Percentiles rank a stretch among this genome's conserved stretches.
Conservation (phyloP, 305 asterid genomes). For the Fraxinus albicans region DNA sequence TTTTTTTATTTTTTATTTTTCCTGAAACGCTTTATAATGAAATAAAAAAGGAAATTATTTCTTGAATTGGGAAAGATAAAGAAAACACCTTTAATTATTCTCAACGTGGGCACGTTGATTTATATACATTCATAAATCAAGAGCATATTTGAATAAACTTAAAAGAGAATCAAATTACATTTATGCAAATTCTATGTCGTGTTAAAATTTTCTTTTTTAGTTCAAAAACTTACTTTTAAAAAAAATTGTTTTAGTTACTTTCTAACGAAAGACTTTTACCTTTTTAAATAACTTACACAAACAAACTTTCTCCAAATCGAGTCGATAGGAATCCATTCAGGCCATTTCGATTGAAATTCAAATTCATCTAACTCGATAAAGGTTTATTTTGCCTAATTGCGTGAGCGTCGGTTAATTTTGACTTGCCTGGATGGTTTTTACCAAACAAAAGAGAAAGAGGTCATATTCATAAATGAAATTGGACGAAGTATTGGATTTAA, state of each 20-base stretch:
- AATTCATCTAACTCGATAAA: not conserved
- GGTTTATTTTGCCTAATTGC: too few relatives aligned
- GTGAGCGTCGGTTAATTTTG: not conserved
- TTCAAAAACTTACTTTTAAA: too few relatives aligned
- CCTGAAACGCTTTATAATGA: not conserved
- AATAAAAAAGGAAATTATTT: not conserved
- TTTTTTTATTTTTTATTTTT: not conserved
- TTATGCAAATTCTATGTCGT: not conserved
- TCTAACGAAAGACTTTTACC: not conserved
- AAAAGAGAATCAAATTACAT: not conserved
- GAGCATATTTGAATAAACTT: not conserved
- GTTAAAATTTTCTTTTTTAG: not conserved
- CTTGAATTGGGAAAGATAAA: not conserved
- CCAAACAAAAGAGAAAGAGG: not conserved
- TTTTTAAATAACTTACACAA: not conserved
- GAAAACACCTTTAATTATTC: not conserved
- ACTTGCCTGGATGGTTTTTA: not conserved
- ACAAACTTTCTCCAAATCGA: too few relatives aligned
- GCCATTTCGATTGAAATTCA: not conserved
- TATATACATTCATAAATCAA: not conserved
- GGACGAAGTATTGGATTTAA: not conserved
- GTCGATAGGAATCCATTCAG: not conserved
- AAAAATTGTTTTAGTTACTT: not conserved
- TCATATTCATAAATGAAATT: not conserved
- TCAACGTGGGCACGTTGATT: not conserved